Conservation (phyloP, 129 eudicot species). For the Chrysanthemum makinoi region DNA sequence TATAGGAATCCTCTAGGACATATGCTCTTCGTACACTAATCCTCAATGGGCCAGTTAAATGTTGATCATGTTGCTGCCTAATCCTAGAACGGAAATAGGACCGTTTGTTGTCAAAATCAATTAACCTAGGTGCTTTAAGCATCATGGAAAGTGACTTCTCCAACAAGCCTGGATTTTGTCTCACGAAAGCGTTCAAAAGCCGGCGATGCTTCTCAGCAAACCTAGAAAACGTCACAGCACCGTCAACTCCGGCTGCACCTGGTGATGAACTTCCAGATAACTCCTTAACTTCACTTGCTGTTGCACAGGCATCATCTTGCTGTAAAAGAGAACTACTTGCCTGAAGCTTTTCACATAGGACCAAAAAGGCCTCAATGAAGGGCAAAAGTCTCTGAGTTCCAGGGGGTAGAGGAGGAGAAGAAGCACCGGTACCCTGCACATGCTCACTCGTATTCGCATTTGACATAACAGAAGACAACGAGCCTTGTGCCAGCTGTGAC, state of each 20-base stretch:
- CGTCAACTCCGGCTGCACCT: conserved; percentile 48
- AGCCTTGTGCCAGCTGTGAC: conserved; percentile 67
- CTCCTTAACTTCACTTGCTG: conserved; percentile 90
- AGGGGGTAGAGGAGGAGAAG: conserved; percentile 83
- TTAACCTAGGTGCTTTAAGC: conserved; percentile 90
- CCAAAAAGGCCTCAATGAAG: conserved; percentile 85
- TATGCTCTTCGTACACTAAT: conserved; percentile 97
- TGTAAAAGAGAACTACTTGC: conserved; percentile 52
- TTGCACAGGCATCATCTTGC: conserved; percentile 68
- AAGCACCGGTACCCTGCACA: conserved; percentile 43
- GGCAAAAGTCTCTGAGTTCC: conserved; percentile 94
- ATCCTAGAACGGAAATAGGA: conserved; percentile 94
- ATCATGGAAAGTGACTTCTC: conserved; percentile 96
- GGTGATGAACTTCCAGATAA: conserved; percentile 52
- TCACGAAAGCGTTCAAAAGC: conserved; percentile 85
- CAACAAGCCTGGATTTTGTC: conserved; percentile 89
- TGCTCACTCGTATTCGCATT: conserved; percentile 51
- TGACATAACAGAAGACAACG: conserved; percentile 51
- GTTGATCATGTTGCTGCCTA: conserved; percentile 96
- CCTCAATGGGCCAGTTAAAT: conserved; percentile 78
- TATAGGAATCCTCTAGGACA: conserved; percentile 93
- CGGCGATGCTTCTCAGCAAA: conserved; percentile 95
- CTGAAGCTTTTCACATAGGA: conserved; percentile 88
- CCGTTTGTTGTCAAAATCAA: conserved; percentile 94
- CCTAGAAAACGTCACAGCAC: conserved; percentile 68